phyloP scores from a whole-genome alignment of 768 basidiomycete genomes.

The Hericium rajendrae region DNA sequence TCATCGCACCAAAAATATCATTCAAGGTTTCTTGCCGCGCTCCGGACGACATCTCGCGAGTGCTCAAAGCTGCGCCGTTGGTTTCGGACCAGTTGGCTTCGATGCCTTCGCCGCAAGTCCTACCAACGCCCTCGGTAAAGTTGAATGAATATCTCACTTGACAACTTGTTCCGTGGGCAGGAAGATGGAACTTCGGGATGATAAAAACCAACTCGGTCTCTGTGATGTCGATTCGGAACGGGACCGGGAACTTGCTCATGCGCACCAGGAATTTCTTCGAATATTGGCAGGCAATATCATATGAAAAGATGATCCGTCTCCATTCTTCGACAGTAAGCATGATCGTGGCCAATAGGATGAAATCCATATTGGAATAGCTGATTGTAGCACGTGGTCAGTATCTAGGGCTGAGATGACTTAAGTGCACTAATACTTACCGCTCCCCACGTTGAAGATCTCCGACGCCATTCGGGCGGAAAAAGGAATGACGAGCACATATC shows the following conservation, averaged over 20 bases:
- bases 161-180: slow-evolving; percentile 17
- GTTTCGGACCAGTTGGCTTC: too few species aligned
- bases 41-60: background rate
- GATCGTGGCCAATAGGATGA: background rate
- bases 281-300: slow-evolving; percentile 23
- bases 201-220: background rate
- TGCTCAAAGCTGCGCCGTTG: too few species aligned
- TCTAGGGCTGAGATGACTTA: too few species aligned
- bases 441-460: slow-evolving; percentile 21
- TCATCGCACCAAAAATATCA: background rate
- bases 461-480: slow-evolving; percentile 13
- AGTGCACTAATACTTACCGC: slow-evolving; percentile 12
- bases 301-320: slow-evolving; percentile 2
- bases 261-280: slow-evolving; percentile 12
- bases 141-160: slow-evolving; percentile 20
- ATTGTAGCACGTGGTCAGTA: too few species aligned
- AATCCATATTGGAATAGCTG: background rate
- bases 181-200: slow-evolving; percentile 13
- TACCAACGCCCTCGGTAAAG: too few species aligned
- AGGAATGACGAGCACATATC: slow-evolving; percentile 14
- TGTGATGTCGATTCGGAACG: background rate
- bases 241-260: background rate
- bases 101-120: too few species aligned
- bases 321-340: too few species aligned
- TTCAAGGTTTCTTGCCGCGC: background rate